A percentile compares a stretch with the other conserved stretches of the same genome.
Conservation (phyloP, 257 asterid genomes). For the Solanum virginianum region DNA sequence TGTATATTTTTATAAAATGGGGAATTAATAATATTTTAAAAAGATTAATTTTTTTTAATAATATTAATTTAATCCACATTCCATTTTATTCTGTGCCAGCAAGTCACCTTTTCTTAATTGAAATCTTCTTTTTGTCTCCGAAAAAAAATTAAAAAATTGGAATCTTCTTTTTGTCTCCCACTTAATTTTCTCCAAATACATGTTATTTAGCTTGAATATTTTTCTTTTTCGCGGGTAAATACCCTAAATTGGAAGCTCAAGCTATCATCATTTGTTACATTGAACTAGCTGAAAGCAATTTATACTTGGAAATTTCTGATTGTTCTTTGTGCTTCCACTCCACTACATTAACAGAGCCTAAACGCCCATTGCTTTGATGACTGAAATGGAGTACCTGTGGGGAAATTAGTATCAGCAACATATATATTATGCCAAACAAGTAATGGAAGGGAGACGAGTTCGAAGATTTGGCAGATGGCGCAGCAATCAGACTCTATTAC, state of each 20-base stretch:
- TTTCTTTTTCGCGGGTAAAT: neutral
- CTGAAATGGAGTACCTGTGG: neutral
- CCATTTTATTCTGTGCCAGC: too few species aligned
- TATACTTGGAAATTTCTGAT: neutral
- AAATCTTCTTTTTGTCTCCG: too few species aligned
- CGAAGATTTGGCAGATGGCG: constrained; percentile 30
- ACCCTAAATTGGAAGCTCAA: neutral
- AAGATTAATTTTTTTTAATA: too few species aligned
- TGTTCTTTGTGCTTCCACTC: neutral
- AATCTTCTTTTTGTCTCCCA: too few species aligned
- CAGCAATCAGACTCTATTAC: constrained; percentile 34
- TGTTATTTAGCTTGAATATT: too few species aligned
- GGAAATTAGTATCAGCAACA: neutral
- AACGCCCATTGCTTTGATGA: neutral
- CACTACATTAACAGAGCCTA: neutral
- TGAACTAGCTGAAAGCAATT: neutral
- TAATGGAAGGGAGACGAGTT: constrained; percentile 46
- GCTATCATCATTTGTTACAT: neutral
- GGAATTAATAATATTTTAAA: too few species aligned
- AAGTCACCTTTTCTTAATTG: too few species aligned
- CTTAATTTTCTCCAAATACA: too few species aligned
- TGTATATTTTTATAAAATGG: too few species aligned
- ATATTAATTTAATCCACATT: too few species aligned
- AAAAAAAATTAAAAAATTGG: too few species aligned
- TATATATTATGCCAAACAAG: neutral